Percentiles rank a stretch among this genome's conserved stretches.
Conservation (phyloP, 805 yeast species). For the Diddensiella caesifluorescens region DNA sequence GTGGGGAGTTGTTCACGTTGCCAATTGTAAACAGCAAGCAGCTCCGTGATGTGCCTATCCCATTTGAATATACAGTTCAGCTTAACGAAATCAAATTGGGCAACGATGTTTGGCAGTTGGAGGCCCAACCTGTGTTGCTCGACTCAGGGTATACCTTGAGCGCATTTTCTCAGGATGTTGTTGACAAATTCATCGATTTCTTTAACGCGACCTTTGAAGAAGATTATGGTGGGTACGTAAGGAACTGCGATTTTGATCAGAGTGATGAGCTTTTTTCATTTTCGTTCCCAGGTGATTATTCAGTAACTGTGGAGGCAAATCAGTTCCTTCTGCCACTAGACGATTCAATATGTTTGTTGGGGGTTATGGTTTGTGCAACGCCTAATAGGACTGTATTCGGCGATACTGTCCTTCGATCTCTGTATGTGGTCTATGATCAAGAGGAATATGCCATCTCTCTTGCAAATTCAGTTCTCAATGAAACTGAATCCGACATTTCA, state of each 20-base stretch:
- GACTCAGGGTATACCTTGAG: conserved; percentile 53
- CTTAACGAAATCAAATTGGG: conserved; percentile 18
- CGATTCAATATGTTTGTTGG: conserved; percentile 9
- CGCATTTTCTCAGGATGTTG: conserved; percentile 37
- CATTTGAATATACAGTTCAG: conserved; percentile 20
- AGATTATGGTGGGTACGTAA: conserved; percentile 22
- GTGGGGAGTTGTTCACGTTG: conserved; percentile 34
- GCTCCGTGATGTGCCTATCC: conserved; percentile 7
- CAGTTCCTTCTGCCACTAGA: conserved; percentile 13
- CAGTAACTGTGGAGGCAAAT: conserved; percentile 21
- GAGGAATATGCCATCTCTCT: conserved; percentile 52
- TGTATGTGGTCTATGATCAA: conserved; percentile 62
- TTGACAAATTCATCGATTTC: conserved; percentile 1
- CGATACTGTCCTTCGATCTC: conserved; percentile 56
- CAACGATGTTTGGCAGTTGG: not conserved
- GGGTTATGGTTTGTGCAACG: conserved; percentile 3
- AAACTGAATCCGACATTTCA: conserved; percentile 25
- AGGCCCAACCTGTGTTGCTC: conserved; percentile 36
- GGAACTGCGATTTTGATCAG: conserved; percentile 14
- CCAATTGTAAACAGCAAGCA: conserved; percentile 27
- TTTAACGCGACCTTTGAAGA: conserved; percentile 8
- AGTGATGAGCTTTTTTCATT: conserved; percentile 11
- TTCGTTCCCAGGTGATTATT: conserved; percentile 21
- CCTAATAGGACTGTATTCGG: conserved; percentile 43
- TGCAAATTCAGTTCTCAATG: conserved; percentile 29